Evolutionary conservation across 257 asterid genomes (phyloP), one percentile per base, ranked within the genome.

Genomic region (Nicotiana knightiana): DNA sequence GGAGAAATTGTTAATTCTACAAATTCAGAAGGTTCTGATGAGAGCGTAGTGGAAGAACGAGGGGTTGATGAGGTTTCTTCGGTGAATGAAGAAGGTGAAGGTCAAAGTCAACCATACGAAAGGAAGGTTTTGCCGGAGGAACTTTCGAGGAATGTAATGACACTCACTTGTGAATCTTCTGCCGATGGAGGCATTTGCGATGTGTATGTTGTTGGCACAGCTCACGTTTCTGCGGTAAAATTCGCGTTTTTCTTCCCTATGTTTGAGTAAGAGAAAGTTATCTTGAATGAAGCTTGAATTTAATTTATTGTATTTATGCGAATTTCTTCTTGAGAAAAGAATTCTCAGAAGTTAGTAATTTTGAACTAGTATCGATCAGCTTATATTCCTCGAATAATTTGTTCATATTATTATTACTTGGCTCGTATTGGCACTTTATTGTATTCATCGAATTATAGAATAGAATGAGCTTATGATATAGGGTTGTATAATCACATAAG

Each of bases 191-290:
- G 96, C 79, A 81, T 89, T 79, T 94, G 98, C 83, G 97, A 96
- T 83, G 97, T 96, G 53, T 93, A 93, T 87, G 67, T 96, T 84
- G 93, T 94, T 53, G 98, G 99, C 39, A 96, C 98, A 3, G 97
- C 97, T 39, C 98, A 96, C 81, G 98, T 94, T 82, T 79, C 57
- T 46, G 78, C 21, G 24, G 59, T 71, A 71, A 71, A 43, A 21
- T 70, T 43, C 21, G 6, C 11, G 58, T 70, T 70, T 70, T 70
- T 46, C 78, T 70, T 70, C 78, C 11, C 33, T 39, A 77, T 10
- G 32, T 30, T 82, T 70, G 58, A 80, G 33, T 76, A 54, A 46
- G 37, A 70, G 35, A 46, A 71, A 21, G 13, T 30, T 43, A 24
- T 71, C 9, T 24, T 71, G 13, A 71, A 15, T 71, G 13, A 71